These are phyloP conservation scores for Allium sativum DNA, from an alignment of 106 monocot genomes.

Conservation along the genomic window DNA sequence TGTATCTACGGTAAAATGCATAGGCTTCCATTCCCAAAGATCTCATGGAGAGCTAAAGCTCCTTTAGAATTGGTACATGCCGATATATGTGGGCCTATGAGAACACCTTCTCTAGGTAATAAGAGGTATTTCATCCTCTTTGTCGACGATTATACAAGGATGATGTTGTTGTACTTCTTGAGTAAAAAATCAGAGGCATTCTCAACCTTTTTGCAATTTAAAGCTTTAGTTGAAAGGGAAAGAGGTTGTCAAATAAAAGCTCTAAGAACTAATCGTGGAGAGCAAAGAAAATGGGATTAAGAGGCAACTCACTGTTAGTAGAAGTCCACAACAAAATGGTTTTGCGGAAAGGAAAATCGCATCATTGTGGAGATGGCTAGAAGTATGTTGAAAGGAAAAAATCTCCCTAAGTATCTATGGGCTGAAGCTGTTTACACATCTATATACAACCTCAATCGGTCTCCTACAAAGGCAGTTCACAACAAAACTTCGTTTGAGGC, in stretches of 20 bases:
- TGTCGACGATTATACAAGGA: neutral
- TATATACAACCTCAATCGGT: neutral
- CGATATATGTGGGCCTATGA: slow-evolving; percentile 8
- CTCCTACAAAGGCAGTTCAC: neutral
- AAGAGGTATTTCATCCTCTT: neutral
- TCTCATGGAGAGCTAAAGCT: slow-evolving; percentile 1
- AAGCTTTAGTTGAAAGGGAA: slow-evolving; percentile 7
- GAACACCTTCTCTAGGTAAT: slow-evolving; percentile 1
- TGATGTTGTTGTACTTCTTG: slow-evolving; percentile 5
- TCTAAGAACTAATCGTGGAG: neutral
- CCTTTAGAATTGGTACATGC: slow-evolving; percentile 3
- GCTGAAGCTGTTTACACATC: neutral
- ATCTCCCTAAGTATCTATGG: neutral
- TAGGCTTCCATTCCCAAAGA: slow-evolving; percentile 3
- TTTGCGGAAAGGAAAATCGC: too few species aligned
- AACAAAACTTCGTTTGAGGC: slow-evolving; percentile 3
- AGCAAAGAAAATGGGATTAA: too few species aligned
- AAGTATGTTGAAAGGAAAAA: neutral
- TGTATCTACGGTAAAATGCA: slow-evolving; percentile 10
- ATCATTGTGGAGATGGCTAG: slow-evolving; percentile 9
- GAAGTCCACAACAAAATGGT: too few species aligned
- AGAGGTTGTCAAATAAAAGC: neutral
- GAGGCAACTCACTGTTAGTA: too few species aligned
- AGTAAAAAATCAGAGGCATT: slow-evolving; percentile 5
- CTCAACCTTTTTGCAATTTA: neutral